A percentile compares a stretch with the other conserved stretches of the same genome.
These are phyloP conservation scores for Solanum pimpinellifolium DNA, from an alignment of 257 asterid genomes.

Conservation along the genomic window DNA sequence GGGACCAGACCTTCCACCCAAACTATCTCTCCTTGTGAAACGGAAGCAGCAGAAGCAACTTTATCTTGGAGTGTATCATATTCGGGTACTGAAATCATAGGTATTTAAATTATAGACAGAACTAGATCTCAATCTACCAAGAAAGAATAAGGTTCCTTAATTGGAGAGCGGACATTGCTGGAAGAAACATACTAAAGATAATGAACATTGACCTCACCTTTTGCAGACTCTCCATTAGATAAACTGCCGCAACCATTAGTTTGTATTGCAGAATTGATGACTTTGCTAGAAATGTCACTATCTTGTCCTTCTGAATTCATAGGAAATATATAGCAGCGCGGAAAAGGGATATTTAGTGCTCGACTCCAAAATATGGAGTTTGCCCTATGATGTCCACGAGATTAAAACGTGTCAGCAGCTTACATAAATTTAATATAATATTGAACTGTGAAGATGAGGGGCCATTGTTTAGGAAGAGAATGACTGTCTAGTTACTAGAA, in stretches of 20 bases:
- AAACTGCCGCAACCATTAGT: constrained; percentile 20
- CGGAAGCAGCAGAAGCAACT: constrained; percentile 25
- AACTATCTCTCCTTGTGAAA: constrained; percentile 41
- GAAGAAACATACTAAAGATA: neutral
- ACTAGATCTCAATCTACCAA: neutral
- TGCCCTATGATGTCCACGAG: constrained; percentile 48
- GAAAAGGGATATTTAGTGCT: constrained; percentile 83
- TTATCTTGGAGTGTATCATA: constrained; percentile 13
- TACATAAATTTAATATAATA: neutral
- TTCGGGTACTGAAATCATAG: constrained; percentile 4
- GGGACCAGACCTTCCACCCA: constrained; percentile 98
- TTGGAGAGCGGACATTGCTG: neutral
- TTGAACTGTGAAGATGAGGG: neutral
- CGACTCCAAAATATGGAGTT: constrained; percentile 96
- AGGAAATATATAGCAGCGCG: constrained; percentile 42
- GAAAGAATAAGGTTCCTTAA: neutral
- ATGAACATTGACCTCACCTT: constrained; percentile 22
- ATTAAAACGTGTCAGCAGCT: constrained; percentile 7
- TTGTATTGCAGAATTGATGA: constrained; percentile 10
- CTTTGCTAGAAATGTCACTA: neutral
- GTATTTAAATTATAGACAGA: neutral
- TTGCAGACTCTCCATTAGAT: constrained; percentile 22
- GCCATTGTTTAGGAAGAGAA: neutral
- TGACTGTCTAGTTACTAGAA: neutral
- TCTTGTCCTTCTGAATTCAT: constrained; percentile 26